A percentile compares a stretch with the other conserved stretches of the same genome.
Conservation (phyloP, 1,284 basidiomycete genomes). For the Thecaphora frezii region DNA sequence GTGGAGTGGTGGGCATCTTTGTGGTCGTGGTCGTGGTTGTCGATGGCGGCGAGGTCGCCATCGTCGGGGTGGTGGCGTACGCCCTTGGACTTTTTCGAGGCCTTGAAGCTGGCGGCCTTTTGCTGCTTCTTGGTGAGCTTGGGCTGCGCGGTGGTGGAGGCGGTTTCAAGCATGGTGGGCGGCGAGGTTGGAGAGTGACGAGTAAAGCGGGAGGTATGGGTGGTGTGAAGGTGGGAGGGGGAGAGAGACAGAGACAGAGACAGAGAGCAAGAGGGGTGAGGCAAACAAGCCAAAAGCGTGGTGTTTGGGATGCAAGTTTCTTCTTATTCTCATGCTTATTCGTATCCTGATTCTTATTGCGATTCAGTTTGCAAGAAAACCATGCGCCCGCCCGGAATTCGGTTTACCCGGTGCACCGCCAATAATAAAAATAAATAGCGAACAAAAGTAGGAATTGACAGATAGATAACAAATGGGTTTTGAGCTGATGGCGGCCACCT, state of each 20-base stretch:
- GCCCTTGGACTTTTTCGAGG: slow-evolving; percentile 7
- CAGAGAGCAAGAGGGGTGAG: no score
- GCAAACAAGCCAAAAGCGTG: no score
- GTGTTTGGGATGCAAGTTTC: no score
- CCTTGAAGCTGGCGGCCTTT: slow-evolving; percentile 44
- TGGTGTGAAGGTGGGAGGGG: no score
- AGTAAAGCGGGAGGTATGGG: no score
- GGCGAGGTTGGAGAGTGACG: no score
- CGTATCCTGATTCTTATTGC: no score
- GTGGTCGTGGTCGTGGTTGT: slow-evolving; percentile 1
- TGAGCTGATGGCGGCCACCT: no score
- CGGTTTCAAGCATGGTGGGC: background rate
- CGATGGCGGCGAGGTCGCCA: slow-evolving; percentile 5
- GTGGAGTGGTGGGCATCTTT: background rate
- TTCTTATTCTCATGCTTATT: no score
- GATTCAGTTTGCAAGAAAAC: no score
- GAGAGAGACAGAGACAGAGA: no score
- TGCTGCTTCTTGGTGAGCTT: slow-evolving; percentile 51
- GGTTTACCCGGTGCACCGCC: background rate
- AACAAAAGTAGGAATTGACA: slow-evolving; percentile 5
- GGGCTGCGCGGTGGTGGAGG: background rate
- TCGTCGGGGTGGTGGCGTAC: background rate
- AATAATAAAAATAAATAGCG: background rate
- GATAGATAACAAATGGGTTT: background rate
- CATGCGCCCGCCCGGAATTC: no score